Evolutionary conservation across 2,329 filamentous ascomycete genomes (phyloP).

Genomic region (Monosporascus sp.): DNA sequence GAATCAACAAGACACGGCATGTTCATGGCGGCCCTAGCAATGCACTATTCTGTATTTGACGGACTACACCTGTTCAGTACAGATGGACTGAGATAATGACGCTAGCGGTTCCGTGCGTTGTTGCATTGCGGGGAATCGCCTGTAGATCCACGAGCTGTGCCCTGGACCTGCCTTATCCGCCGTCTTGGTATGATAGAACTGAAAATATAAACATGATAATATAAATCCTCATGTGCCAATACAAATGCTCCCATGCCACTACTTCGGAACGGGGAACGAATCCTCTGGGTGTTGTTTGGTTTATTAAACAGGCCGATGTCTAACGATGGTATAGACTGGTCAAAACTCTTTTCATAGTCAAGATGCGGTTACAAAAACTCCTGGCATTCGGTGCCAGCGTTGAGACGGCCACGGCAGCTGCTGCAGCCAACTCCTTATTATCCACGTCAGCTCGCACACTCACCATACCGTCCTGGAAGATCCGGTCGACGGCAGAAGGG

Average conservation of each 20-base stretch:
- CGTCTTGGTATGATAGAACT: background rate
- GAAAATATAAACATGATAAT: no score
- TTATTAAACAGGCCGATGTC: background rate
- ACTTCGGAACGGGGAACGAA: no score
- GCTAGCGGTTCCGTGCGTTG: background rate
- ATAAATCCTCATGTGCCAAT: no score
- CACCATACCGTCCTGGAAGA: conserved; percentile 40
- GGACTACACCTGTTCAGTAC: no score
- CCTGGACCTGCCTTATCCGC: background rate
- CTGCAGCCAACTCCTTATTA: conserved; percentile 9
- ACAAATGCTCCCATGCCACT: background rate
- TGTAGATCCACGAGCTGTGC: background rate
- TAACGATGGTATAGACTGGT: background rate
- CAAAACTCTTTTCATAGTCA: background rate
- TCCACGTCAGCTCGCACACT: conserved; percentile 15
- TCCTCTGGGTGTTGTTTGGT: no score
- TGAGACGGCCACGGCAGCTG: conserved; percentile 3
- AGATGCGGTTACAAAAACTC: background rate
- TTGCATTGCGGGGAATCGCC: background rate
- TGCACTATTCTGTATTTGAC: no score
- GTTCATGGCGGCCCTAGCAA: no score
- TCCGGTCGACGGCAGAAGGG: conserved; percentile 39
- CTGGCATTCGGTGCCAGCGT: conserved; percentile 3
- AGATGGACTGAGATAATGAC: background rate
- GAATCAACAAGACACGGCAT: no score